Base-by-base conservation (phyloP, 139 green algal species). In the Mesostigma viride region DNA sequence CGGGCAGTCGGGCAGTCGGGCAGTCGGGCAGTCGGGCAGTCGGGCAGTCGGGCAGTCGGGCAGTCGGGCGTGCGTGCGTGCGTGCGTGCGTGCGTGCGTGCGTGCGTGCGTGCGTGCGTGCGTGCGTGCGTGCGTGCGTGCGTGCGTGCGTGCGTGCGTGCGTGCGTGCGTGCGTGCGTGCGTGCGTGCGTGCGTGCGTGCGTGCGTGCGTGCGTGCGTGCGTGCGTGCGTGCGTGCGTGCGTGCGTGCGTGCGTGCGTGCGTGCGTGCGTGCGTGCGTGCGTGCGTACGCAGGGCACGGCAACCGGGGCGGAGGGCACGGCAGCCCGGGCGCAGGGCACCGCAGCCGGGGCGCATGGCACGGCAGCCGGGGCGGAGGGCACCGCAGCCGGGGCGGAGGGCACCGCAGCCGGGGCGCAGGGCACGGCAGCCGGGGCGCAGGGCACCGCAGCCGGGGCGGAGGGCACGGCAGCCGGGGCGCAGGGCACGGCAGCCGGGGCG, bases 101-200 rank as follows among this genome's bases (percentile, higher is more conserved):
- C 20, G 48, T 59, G 48, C 20, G 14, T 59, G 48, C 28, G 48
- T 59, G 28, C 20, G 14, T 59, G 48, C 20, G 48, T 59, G 48
- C 20, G 48, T 59, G 48, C 20, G 48, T 59, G 14, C 20, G 14
- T 59, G 14, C 20, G 48, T 24, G 48, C 20, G 48, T 59, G 48
- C 20, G 48, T 59, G 14, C 20, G 14, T 59, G 14, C 20, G 14
- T 24, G 48, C 20, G 48, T 59, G 14, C 20, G 14, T 59, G 48
- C 20, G 48, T 59, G 48, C 20, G 48, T 59, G 48, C 20, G 48
- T 59, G 48, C 20, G 14, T 59, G 48, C 20, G 48, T 59, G 48
- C 20, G 48, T 59, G 48, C 20, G 48, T 59, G 48, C 20, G 48
- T 59, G 48, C 28, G 48, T 59, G 48, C 20, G 48, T 59, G 48